Evolutionary conservation across 164 flowering plant genomes (phyloP).

Genomic region (Kingdonia uniflora): DNA sequence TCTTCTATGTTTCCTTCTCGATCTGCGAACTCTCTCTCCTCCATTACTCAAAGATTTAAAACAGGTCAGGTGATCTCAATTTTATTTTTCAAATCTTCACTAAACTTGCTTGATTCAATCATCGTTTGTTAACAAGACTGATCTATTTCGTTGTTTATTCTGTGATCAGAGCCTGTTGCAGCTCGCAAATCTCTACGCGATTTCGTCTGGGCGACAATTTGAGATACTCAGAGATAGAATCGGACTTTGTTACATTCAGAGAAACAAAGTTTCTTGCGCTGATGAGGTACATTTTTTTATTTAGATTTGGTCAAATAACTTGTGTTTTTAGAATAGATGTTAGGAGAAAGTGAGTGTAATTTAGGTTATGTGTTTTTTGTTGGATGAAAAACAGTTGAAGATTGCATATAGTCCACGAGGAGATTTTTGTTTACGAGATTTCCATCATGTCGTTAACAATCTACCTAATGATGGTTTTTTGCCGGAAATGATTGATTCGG

Average conservation of each 20-base stretch:
- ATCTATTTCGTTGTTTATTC: background rate
- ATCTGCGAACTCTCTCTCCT: conserved; percentile 59
- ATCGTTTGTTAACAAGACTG: background rate
- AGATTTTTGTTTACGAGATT: conserved; percentile 58
- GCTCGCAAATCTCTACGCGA: conserved; percentile 29
- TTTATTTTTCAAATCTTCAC: background rate
- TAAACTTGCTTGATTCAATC: background rate
- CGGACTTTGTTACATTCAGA: conserved; percentile 45
- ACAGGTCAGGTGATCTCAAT: conserved; percentile 29
- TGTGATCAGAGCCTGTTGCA: conserved; percentile 20
- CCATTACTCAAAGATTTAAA: conserved; percentile 44
- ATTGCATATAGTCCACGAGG: conserved; percentile 55
- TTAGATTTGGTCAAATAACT: background rate
- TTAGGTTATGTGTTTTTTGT: background rate
- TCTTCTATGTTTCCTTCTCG: conserved; percentile 58
- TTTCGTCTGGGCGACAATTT: conserved; percentile 10
- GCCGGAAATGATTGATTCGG: conserved; percentile 25
- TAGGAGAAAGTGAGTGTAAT: too few species aligned
- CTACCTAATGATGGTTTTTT: conserved; percentile 52
- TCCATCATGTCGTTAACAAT: conserved; percentile 70
- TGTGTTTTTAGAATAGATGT: background rate
- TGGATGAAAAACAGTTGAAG: conserved; percentile 38
- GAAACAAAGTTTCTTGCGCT: conserved; percentile 31
- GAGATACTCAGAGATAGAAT: conserved; percentile 14
- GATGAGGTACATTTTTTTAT: conserved; percentile 31